Evolutionary conservation across 345 rosid species (phyloP).

Genomic region (Gossypium anomalum): DNA sequence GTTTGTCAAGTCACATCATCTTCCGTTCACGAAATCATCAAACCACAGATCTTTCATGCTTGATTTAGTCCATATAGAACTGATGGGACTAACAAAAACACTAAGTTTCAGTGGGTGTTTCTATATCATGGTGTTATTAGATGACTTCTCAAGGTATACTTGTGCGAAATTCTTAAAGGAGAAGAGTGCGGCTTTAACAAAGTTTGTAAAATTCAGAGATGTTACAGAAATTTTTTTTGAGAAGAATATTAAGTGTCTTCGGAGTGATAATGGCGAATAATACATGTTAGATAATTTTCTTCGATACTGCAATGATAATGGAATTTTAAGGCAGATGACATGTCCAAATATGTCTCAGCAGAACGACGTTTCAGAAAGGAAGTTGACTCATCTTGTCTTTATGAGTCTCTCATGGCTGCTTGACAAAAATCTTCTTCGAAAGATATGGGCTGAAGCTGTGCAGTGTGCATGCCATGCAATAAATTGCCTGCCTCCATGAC

Average conservation of each 20-base stretch:
- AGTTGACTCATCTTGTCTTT: background rate
- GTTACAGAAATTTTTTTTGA: fast-evolving
- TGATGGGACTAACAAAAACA: background rate
- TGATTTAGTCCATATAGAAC: background rate
- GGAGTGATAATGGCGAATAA: background rate
- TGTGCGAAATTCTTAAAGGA: background rate
- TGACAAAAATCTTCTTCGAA: slow-evolving; percentile 4
- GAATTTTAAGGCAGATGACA: background rate
- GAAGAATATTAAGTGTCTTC: background rate
- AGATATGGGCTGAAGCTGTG: slow-evolving; percentile 10
- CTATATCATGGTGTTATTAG: background rate
- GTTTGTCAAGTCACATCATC: background rate
- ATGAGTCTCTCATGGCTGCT: background rate
- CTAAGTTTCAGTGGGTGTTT: background rate
- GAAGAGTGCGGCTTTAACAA: background rate
- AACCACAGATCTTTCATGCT: background rate
- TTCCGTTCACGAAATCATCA: background rate
- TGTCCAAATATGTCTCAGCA: slow-evolving; percentile 8
- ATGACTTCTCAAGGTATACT: background rate
- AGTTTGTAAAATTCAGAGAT: background rate
- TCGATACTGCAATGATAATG: background rate
- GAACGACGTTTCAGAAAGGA: background rate
- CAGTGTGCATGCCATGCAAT: slow-evolving; percentile 8
- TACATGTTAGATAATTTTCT: background rate
- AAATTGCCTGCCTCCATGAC: slow-evolving; percentile 3